A percentile compares a stretch with the other conserved stretches of the same genome.
These are phyloP conservation scores for Athelia psychrophila DNA, from an alignment of 1,284 basidiomycete species.

Conservation along the genomic window DNA sequence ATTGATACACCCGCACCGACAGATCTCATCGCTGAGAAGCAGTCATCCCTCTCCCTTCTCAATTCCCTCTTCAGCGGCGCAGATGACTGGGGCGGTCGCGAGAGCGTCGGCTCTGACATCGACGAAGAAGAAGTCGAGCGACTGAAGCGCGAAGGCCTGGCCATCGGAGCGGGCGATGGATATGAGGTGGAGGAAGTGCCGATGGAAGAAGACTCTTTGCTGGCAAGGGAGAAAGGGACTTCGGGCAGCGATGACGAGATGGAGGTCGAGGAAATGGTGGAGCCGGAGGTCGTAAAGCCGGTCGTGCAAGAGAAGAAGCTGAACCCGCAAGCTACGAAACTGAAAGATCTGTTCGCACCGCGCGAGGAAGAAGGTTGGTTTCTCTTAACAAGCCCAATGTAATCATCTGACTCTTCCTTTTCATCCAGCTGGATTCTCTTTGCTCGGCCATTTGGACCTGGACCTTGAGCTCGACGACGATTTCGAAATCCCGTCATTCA, in stretches of 20 bases:
- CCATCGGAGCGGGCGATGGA: slow-evolving; percentile 15
- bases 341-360: slow-evolving; percentile 72
- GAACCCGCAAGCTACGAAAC: slow-evolving; percentile 22
- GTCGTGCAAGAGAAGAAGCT: slow-evolving; percentile 10
- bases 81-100: slow-evolving; percentile 50
- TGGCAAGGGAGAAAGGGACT: slow-evolving; percentile 6
- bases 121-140: slow-evolving; percentile 43
- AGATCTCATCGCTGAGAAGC: slow-evolving; percentile 37
- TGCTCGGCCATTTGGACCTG: slow-evolving; percentile 63
- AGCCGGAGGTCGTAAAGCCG: slow-evolving; percentile 12
- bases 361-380: slow-evolving; percentile 56
- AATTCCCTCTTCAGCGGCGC: slow-evolving; percentile 47
- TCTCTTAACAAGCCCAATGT: background rate
- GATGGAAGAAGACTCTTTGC: slow-evolving; percentile 12
- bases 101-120: slow-evolving; percentile 46
- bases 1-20: slow-evolving; percentile 3
- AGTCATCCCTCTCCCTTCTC: slow-evolving; percentile 45
- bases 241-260: slow-evolving; percentile 6
- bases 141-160: slow-evolving; percentile 8
- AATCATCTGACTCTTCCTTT: background rate
- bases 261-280: slow-evolving; percentile 6
- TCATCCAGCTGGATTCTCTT: slow-evolving; percentile 51
- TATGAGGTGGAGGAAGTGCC: slow-evolving; percentile 39
- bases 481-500: slow-evolving; percentile 28
- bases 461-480: slow-evolving; percentile 70